phyloP scores from a whole-genome alignment of 2,329 filamentous ascomycete genomes.

The Pseudocercospora cruenta region DNA sequence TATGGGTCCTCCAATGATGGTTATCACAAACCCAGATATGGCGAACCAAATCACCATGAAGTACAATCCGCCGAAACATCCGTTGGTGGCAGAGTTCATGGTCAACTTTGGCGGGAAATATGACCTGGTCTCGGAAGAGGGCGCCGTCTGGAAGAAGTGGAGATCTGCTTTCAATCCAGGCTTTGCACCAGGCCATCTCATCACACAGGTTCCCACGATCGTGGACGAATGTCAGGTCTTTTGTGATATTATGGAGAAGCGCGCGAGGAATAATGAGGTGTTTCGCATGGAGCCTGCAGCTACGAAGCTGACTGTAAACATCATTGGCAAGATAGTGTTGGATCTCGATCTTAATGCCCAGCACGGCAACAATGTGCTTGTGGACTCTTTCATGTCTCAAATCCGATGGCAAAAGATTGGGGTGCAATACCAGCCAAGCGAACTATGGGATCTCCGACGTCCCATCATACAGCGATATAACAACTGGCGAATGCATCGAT shows the following conservation, averaged over 20 bases:
- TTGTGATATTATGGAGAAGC: slow-evolving; percentile 39
- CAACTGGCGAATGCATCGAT: slow-evolving; percentile 41
- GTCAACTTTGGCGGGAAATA: slow-evolving; percentile 42
- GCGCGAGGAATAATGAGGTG: slow-evolving; percentile 41
- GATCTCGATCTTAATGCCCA: slow-evolving; percentile 46
- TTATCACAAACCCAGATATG: slow-evolving; percentile 45
- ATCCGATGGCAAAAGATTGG: slow-evolving; percentile 42
- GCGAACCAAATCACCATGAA: slow-evolving; percentile 44
- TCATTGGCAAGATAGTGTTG: slow-evolving; percentile 47
- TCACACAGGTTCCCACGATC: slow-evolving; percentile 44
- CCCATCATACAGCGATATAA: slow-evolving; percentile 41
- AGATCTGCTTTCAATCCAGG: slow-evolving; percentile 49
- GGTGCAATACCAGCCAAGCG: slow-evolving; percentile 41
- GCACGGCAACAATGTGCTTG: slow-evolving; percentile 40
- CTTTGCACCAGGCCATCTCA: slow-evolving; percentile 44
- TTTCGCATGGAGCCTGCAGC: slow-evolving; percentile 47
- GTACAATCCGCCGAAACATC: slow-evolving; percentile 41
- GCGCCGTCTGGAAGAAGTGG: slow-evolving; percentile 49
- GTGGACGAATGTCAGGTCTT: slow-evolving; percentile 42
- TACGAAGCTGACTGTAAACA: slow-evolving; percentile 47
- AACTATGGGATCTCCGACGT: slow-evolving; percentile 43
- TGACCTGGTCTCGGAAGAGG: slow-evolving; percentile 43
- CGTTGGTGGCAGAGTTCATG: slow-evolving; percentile 36
- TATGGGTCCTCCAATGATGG: slow-evolving; percentile 38
- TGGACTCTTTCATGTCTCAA: slow-evolving; percentile 42